A percentile compares a stretch with the other conserved stretches of the same genome.
Evolutionary conservation across 164 flowering plant species (phyloP).

Genomic region (Umbellularia californica): DNA sequence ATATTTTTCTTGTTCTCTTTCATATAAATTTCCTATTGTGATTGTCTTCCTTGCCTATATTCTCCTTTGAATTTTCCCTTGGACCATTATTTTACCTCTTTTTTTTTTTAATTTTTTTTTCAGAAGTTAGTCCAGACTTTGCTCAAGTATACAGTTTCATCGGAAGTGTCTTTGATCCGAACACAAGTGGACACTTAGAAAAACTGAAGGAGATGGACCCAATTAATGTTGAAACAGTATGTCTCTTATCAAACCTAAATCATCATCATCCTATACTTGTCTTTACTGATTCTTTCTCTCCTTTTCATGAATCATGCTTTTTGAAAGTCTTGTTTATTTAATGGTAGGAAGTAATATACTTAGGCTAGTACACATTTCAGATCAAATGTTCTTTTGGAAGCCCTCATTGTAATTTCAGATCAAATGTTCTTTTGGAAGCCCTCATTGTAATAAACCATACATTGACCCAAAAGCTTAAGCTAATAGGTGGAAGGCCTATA

Average conservation of each 20-base stretch:
- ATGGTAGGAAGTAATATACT: too few relatives aligned
- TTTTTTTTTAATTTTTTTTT: slow-evolving; percentile 4
- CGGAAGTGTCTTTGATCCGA: slow-evolving; percentile 85
- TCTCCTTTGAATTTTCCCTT: too few relatives aligned
- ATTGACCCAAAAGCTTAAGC: too few relatives aligned
- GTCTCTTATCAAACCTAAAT: slow-evolving; percentile 10
- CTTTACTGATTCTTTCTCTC: not conserved
- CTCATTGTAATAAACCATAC: not conserved
- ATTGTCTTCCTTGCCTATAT: too few relatives aligned
- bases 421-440: too few relatives aligned
- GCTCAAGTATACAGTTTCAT: slow-evolving; percentile 74
- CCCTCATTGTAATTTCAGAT: too few relatives aligned
- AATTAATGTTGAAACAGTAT: slow-evolving; percentile 78
- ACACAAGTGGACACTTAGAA: slow-evolving; percentile 57
- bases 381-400: too few relatives aligned
- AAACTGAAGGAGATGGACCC: slow-evolving; percentile 76
- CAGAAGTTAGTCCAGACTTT: slow-evolving; percentile 79
- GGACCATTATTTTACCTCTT: not conserved
- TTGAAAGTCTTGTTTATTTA: too few relatives aligned
- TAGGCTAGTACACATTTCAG: too few relatives aligned
- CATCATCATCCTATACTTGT: not conserved
- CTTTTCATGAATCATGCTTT: not conserved
- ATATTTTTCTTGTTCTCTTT: not conserved
- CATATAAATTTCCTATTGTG: not conserved
- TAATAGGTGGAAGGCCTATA: too few relatives aligned